A percentile compares a stretch with the other conserved stretches of the same genome.
phyloP scores from a whole-genome alignment of 257 asterid species.

The Misopates orontium region DNA sequence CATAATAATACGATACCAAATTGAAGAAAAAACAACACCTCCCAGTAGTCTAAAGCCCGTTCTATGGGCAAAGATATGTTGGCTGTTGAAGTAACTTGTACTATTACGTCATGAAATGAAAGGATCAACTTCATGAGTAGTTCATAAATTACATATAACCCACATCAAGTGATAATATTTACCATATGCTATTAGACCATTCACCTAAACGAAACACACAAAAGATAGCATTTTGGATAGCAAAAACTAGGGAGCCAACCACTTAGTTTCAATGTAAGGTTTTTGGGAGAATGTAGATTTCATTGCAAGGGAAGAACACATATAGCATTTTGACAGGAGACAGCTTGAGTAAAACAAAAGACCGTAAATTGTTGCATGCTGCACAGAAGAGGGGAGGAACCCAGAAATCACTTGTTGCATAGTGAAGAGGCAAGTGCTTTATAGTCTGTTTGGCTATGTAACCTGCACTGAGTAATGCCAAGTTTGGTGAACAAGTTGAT shows the following conservation, averaged over 20 bases:
- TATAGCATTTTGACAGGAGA: neutral
- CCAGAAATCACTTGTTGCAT: neutral
- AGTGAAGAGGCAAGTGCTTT: neutral
- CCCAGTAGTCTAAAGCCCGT: slow-evolving; percentile 1
- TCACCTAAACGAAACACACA: neutral
- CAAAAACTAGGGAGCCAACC: neutral
- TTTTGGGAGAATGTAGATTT: neutral
- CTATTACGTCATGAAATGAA: slow-evolving; percentile 11
- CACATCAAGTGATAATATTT: neutral
- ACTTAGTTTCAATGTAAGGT: neutral
- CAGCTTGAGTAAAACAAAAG: neutral
- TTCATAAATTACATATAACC: slow-evolving; percentile 24
- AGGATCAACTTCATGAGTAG: neutral
- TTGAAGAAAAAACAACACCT: slow-evolving; percentile 16
- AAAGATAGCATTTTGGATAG: neutral
- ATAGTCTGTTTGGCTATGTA: neutral
- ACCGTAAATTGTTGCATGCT: neutral
- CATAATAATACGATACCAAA: slow-evolving; percentile 12
- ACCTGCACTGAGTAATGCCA: neutral
- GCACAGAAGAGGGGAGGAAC: neutral
- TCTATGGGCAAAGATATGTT: slow-evolving; percentile 4
- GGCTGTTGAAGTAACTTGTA: slow-evolving; percentile 13
- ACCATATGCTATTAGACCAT: neutral
- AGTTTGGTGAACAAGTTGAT: too few species aligned
- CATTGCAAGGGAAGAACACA: neutral